These are phyloP conservation scores for Salix udensis DNA, from an alignment of 345 rosid genomes.

Conservation along the genomic window DNA sequence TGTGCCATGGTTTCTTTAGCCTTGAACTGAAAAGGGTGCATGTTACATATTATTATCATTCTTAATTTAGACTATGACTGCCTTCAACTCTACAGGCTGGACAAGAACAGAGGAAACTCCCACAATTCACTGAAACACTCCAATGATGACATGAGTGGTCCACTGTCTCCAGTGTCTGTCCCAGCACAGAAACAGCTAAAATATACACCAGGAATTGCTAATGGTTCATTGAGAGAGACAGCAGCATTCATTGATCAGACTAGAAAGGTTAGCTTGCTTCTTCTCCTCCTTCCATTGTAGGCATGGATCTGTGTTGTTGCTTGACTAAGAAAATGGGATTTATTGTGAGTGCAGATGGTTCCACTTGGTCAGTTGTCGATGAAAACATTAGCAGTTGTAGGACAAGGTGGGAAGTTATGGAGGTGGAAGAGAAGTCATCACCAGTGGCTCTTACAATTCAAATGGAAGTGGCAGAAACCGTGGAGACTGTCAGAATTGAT, in stretches of 20 bases:
- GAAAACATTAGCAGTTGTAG: conserved; percentile 60
- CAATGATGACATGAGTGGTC: conserved; percentile 53
- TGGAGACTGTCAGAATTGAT: conserved; percentile 97
- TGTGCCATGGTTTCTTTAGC: not conserved
- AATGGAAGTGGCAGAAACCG: conserved; percentile 99
- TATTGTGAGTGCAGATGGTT: conserved; percentile 62
- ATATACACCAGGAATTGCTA: conserved; percentile 82
- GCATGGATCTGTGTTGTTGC: conserved; percentile 5
- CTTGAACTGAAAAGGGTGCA: not conserved
- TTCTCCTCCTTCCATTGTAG: not conserved
- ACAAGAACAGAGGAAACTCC: conserved; percentile 52
- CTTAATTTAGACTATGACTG: not conserved
- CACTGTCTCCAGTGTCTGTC: conserved; percentile 64
- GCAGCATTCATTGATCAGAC: conserved; percentile 64
- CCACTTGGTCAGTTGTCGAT: conserved; percentile 74
- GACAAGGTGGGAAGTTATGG: conserved; percentile 90
- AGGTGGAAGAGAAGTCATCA: conserved; percentile 99
- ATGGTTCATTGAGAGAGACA: conserved; percentile 52
- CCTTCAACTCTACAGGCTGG: conserved; percentile 19
- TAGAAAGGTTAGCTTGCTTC: conserved; percentile 50
- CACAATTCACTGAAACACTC: conserved; percentile 58
- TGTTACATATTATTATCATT: not conserved
- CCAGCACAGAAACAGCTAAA: conserved; percentile 94
- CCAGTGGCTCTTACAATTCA: conserved; percentile 93
- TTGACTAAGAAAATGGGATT: conserved; percentile 11